A percentile compares a stretch with the other conserved stretches of the same genome.
Evolutionary conservation across 768 basidiomycete genomes (phyloP).

Genomic region (Pleurotus tuber-regium): DNA sequence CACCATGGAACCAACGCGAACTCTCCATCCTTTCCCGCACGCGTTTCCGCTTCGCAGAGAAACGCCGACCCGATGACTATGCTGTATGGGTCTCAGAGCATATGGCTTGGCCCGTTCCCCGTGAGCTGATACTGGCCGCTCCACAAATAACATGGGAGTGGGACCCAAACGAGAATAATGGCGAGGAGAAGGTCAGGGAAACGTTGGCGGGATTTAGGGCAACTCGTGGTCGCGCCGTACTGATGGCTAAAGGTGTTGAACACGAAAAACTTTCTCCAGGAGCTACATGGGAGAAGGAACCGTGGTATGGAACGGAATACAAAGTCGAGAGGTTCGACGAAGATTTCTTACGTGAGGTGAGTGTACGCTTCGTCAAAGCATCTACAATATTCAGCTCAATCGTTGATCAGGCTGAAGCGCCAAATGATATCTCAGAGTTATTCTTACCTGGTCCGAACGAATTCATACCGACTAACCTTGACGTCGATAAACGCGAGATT

Average conservation of each 20-base stretch:
- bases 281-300: conserved; percentile 68
- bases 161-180: conserved; percentile 55
- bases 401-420: conserved; percentile 51
- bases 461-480: conserved; percentile 86
- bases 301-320: conserved; percentile 92
- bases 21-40: conserved; percentile 66
- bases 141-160: conserved; percentile 74
- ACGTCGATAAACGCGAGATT: conserved; percentile 75
- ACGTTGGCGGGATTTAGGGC: conserved; percentile 61
- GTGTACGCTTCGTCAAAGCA: conserved; percentile 9
- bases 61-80: conserved; percentile 76
- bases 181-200: conserved; percentile 52
- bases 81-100: conserved; percentile 71
- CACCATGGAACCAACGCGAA: conserved; percentile 74
- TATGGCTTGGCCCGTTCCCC: conserved; percentile 81
- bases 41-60: conserved; percentile 86
- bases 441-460: conserved; percentile 82
- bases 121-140: conserved; percentile 69
- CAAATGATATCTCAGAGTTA: conserved; percentile 66
- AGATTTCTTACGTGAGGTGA: conserved; percentile 56
- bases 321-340: conserved; percentile 66
- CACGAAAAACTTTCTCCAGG: conserved; percentile 44
- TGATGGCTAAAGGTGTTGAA: conserved; percentile 78
- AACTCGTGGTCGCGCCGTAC: conserved; percentile 60
- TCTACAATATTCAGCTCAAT: no score